Base-by-base conservation (phyloP, 2,329 filamentous ascomycete genomes). In the Trichocomaceae sp. region DNA sequence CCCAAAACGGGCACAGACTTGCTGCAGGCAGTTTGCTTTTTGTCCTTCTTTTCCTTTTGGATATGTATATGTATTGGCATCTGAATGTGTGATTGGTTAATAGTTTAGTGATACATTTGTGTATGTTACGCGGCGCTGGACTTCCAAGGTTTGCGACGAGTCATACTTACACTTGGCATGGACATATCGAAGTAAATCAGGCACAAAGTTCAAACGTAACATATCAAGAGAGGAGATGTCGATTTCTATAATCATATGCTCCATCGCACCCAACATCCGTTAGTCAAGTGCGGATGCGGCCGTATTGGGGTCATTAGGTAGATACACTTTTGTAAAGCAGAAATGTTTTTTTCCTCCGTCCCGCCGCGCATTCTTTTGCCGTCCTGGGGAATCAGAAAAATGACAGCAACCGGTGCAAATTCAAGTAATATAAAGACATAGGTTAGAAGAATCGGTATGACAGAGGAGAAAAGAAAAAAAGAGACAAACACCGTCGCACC, bases 181-280 rank as follows among this genome's bases (percentile, higher is more conserved):
- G 23, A 26, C 7, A 26, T 26, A 26, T 26, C 23, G 3, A 26
- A 35, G 2, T 35, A 13, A 35, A 35, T 17, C n/a, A n/a, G 35
- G 35, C 15, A 39, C 23, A 7, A 26, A 26, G 4, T 26, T 7
- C 3, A 26, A 26, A 7, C 23, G 23, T n/a, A n/a, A n/a, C 23
- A 26, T 26, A 26, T 26, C 7, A 26, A 55, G 54, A 56, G 54
- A 51, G 54, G 54, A 56, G 54, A 56, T 56, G 47, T 52, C 26
- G 45, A 52, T 56, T 29, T 56, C 50, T 56, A 56, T 56, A 35
- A 56, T 56, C 54, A 56, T 56, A 55, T 56, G 48, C 54, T 56
- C 54, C 54, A 49, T 26, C 26, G 50, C 50, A 52, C 50, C 50
- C 22, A 47, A 47, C 49, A 45, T 48, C 45, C 20, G 12, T 8